phyloP scores from a whole-genome alignment of 2,329 filamentous ascomycete genomes.

The Fusarium citri region DNA sequence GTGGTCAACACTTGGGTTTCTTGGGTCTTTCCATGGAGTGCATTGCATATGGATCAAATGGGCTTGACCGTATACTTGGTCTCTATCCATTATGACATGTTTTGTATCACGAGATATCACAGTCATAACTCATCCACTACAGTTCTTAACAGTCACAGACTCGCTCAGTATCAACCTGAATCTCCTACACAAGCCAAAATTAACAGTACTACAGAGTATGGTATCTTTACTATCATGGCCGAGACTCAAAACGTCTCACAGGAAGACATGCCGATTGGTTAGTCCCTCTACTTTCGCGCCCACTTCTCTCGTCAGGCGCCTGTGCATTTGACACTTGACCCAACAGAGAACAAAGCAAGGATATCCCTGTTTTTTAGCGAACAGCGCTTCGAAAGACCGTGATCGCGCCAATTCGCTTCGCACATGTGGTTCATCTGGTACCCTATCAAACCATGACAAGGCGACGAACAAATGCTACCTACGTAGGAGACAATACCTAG shows the following conservation, averaged over 20 bases:
- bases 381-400: slow-evolving; percentile 16
- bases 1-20: slow-evolving; percentile 5
- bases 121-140: too few species aligned
- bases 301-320: slow-evolving; percentile 41
- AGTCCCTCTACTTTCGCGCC: background rate
- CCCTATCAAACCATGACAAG: slow-evolving; percentile 45
- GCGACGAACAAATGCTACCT: slow-evolving; percentile 17
- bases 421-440: slow-evolving; percentile 44
- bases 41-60: slow-evolving; percentile 23
- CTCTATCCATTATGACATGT: background rate
- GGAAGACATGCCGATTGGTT: slow-evolving; percentile 42
- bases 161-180: slow-evolving; percentile 7
- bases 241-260: slow-evolving; percentile 43
- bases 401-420: slow-evolving; percentile 32
- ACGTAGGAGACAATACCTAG: slow-evolving; percentile 1
- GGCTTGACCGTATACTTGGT: slow-evolving; percentile 2
- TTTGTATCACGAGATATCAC: background rate
- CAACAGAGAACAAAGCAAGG: slow-evolving; percentile 8
- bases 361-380: slow-evolving; percentile 31
- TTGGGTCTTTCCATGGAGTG: background rate
- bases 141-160: background rate
- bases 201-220: too few species aligned
- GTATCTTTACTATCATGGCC: background rate
- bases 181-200: slow-evolving; percentile 17
- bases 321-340: slow-evolving; percentile 33